These are phyloP conservation scores for Colletotrichum endophyticum DNA, from an alignment of 2,329 filamentous ascomycete species.

Conservation along the genomic window DNA sequence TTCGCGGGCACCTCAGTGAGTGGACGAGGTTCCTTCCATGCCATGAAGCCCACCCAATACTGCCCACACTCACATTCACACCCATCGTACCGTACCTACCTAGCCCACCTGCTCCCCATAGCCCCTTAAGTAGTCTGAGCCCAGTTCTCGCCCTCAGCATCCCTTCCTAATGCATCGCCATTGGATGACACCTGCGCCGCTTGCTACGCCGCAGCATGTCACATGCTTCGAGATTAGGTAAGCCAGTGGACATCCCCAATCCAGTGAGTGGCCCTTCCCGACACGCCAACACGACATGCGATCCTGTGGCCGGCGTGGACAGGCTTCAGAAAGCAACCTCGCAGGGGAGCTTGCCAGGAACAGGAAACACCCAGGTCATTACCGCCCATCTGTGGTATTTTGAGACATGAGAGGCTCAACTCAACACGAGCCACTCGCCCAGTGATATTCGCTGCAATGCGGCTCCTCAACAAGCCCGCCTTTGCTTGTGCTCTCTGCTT, in stretches of 20 bases:
- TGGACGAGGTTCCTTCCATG: background rate
- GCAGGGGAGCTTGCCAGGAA: background rate
- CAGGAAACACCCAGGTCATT: background rate
- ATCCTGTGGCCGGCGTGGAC: background rate
- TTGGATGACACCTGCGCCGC: conserved; percentile 10
- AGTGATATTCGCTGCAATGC: background rate
- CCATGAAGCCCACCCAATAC: background rate
- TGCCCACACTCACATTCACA: background rate
- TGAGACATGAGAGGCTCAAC: background rate
- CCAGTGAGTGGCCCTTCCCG: background rate
- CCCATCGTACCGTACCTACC: background rate
- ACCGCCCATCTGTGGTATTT: background rate
- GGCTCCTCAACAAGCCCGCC: background rate
- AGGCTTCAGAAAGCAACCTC: background rate
- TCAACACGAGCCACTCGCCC: background rate
- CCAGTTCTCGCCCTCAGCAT: background rate
- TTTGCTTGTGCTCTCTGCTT: background rate
- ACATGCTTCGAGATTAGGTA: conserved; percentile 17
- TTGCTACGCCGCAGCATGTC: background rate
- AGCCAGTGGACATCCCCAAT: background rate
- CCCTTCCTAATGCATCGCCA: background rate
- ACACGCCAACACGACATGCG: background rate
- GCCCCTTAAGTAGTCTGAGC: background rate
- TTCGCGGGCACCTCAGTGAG: background rate
- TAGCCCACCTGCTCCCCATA: background rate